A percentile compares a stretch with the other conserved stretches of the same genome.
Evolutionary conservation across 2,329 filamentous ascomycete species (phyloP).

Genomic region (Sclerotinia sclerotiorum): DNA sequence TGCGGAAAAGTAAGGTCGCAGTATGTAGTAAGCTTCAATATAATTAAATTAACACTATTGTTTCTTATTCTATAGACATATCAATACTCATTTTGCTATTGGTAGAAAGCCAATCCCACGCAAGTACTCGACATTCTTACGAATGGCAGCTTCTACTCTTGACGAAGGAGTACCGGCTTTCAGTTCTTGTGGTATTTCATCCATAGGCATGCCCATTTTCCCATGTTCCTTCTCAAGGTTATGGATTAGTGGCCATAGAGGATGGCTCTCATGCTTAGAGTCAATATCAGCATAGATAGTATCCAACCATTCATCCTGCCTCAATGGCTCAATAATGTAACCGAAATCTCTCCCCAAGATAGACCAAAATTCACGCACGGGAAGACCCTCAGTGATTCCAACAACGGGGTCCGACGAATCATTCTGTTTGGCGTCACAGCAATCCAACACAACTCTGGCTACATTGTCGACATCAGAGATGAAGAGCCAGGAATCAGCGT

Average conservation of each 20-base stretch:
- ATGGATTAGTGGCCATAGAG: slow-evolving; percentile 28
- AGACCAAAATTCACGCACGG: slow-evolving; percentile 23
- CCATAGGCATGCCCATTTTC: slow-evolving; percentile 16
- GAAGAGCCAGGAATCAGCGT: slow-evolving; percentile 28
- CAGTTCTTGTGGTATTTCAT: slow-evolving; percentile 6
- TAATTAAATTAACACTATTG: background rate
- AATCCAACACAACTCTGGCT: slow-evolving; percentile 24
- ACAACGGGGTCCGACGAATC: background rate
- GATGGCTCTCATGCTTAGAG: slow-evolving; percentile 8
- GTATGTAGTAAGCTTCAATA: background rate
- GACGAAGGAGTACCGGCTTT: background rate
- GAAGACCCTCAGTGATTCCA: slow-evolving; percentile 15
- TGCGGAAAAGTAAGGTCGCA: background rate
- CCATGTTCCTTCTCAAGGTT: slow-evolving; percentile 20
- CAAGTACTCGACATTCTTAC: slow-evolving; percentile 20
- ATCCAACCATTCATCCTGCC: slow-evolving; percentile 15
- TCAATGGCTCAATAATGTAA: slow-evolving; percentile 16
- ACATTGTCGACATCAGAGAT: slow-evolving; percentile 28
- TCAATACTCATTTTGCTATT: slow-evolving; percentile 23
- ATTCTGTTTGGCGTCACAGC: background rate
- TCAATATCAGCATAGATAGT: slow-evolving; percentile 8
- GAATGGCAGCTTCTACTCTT: slow-evolving; percentile 17
- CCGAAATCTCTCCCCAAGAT: slow-evolving; percentile 16
- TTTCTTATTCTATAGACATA: background rate
- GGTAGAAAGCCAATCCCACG: slow-evolving; percentile 14